Conservation (phyloP, 371 early-diverging fungal species). For the Chytridium lagenaria region DNA sequence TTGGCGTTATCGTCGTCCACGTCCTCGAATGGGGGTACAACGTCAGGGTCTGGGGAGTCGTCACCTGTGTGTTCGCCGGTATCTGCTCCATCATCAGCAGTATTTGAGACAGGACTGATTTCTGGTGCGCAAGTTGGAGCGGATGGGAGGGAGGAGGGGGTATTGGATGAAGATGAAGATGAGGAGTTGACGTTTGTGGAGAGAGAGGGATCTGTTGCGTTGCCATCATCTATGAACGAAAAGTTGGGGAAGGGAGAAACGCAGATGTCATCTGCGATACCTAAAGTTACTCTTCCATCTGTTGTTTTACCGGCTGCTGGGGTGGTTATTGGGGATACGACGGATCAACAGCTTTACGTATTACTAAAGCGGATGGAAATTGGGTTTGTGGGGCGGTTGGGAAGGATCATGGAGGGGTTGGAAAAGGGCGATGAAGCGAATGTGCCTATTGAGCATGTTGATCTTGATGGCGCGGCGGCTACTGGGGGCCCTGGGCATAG, state of each 20-base stretch:
- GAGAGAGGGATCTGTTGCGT: background rate
- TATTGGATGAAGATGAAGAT: no score
- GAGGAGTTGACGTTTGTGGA: background rate
- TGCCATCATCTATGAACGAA: background rate
- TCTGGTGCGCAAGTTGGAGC: constrained; percentile 4
- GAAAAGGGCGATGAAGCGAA: background rate
- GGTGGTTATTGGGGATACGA: constrained; percentile 1
- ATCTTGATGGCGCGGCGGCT: background rate
- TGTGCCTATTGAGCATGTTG: background rate
- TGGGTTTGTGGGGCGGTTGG: background rate
- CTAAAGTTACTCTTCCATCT: background rate
- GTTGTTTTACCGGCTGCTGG: background rate
- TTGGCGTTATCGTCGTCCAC: background rate
- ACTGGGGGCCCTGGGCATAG: no score
- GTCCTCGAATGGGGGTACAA: background rate
- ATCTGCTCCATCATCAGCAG: background rate
- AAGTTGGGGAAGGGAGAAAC: background rate
- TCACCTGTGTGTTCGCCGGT: background rate
- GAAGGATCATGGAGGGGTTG: background rate
- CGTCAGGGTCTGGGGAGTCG: background rate
- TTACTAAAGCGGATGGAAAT: background rate
- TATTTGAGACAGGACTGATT: background rate
- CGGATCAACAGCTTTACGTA: background rate
- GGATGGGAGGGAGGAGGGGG: background rate
- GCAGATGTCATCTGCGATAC: background rate